Evolutionary conservation across 208 protist genomes (phyloP), one percentile per base, ranked within the genome.

Genomic region (Borovskyia barvae): DNA sequence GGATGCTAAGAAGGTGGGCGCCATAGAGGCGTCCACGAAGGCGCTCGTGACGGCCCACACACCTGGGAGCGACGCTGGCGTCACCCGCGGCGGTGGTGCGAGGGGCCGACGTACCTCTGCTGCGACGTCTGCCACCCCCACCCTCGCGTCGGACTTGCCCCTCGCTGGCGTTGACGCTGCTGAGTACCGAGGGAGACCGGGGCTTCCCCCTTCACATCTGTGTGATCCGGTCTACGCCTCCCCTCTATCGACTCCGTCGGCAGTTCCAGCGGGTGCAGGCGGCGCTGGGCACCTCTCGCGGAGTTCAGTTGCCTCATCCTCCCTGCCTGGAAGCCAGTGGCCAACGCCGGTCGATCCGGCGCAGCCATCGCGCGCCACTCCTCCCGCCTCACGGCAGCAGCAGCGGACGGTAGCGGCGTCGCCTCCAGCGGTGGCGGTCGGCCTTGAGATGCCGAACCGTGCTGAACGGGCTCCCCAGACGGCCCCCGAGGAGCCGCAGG

Each of bases 1-100:
- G 20, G 30, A 71, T 29, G 48, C 64, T 5, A 12, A 28, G 0
- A 39, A 64, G 20, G 33, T 39, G 33, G 29, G 40, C 6, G 47
- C 64, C 15, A 71, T 71, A 15, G 55, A 71, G 39, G 37, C 64
- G 4, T 58, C 55, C 9, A 63, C 47, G 0, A 5, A 12, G 1
- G 28, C 32, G 25, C 48, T 71, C 9, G 15, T 59, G 24, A 26
- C 29, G 29, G 46, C 64, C n/a, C 48, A 57, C 55, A 50, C 43
- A 11, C 30, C 54, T 32, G 33, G 30, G 52, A 15, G 12, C 20
- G 3, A 26, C 17, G 9, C 32, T n/a, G 19, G 12, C 45, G n/a
- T 35, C 36, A 8, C 28, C 4, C 29, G 11, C 39, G 28, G 46
- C 45, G 25, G 19, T 39, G 22, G 0, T 3, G 28, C 2, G 49